Conservation (phyloP, 345 rosid genomes). For the Linum usitatissimum region DNA sequence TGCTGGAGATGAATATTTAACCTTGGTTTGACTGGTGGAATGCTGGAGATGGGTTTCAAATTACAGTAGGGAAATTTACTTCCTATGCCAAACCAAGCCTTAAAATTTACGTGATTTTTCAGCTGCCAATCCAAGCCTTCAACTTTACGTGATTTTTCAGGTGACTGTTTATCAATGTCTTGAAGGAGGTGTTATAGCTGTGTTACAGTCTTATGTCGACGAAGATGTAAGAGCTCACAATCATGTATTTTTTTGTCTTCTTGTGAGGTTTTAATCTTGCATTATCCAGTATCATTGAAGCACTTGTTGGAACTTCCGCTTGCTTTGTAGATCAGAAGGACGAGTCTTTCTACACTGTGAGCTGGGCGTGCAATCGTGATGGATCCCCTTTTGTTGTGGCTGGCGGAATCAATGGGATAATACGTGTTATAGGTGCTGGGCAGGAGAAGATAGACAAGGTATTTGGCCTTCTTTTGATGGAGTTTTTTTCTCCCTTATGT, state of each 20-base stretch:
- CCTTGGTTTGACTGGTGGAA: too few species aligned
- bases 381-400: slow-evolving; percentile 67
- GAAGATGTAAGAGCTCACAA: slow-evolving; percentile 62
- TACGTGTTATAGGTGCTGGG: slow-evolving; percentile 76
- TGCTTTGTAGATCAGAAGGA: slow-evolving; percentile 81
- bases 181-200: slow-evolving; percentile 77
- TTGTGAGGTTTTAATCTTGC: background rate
- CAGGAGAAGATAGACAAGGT: slow-evolving; percentile 81
- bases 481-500: too few species aligned
- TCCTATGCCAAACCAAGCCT: background rate
- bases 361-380: slow-evolving; percentile 70
- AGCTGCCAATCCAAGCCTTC: background rate
- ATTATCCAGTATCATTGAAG: slow-evolving; percentile 14
- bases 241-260: background rate
- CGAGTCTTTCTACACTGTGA: slow-evolving; percentile 86
- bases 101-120: background rate
- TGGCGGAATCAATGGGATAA: slow-evolving; percentile 86
- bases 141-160: slow-evolving; percentile 23
- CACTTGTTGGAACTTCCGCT: slow-evolving; percentile 28
- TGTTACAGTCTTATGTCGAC: slow-evolving; percentile 70
- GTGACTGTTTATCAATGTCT: slow-evolving; percentile 90
- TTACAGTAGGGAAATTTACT: too few species aligned
- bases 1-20: too few species aligned
- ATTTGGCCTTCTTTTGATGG: slow-evolving; percentile 1
- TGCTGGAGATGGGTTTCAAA: too few species aligned